These are phyloP conservation scores for Didymella arachidicola DNA, from an alignment of 2,329 filamentous ascomycete genomes.

Conservation along the genomic window DNA sequence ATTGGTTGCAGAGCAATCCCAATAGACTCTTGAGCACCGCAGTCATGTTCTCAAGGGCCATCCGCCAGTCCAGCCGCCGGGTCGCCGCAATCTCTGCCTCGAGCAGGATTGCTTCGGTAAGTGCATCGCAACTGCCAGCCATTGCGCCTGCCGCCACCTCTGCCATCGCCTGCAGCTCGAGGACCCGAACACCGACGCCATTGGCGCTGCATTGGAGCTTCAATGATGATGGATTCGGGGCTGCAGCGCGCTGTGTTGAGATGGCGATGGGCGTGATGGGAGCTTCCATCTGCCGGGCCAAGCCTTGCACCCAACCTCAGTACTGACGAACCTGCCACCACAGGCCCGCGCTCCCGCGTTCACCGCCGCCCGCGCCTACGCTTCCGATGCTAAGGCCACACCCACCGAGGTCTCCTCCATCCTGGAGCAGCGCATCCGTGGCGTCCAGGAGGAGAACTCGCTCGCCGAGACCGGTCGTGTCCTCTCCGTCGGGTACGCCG, in stretches of 20 bases:
- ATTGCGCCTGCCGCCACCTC: slow-evolving; percentile 52
- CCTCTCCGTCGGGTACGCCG: slow-evolving; percentile 94
- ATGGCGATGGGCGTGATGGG: slow-evolving; percentile 31
- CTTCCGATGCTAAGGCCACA: slow-evolving; percentile 89
- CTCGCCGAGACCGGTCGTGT: slow-evolving; percentile 99
- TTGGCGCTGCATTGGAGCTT: slow-evolving; percentile 51
- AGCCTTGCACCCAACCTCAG: slow-evolving; percentile 29
- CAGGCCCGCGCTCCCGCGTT: slow-evolving; percentile 87
- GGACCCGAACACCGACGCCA: slow-evolving; percentile 42
- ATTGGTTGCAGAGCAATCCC: slow-evolving; percentile 53
- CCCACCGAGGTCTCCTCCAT: slow-evolving; percentile 99
- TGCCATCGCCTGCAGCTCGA: slow-evolving; percentile 46
- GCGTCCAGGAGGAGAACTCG: slow-evolving; percentile 94
- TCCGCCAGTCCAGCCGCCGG: slow-evolving; percentile 95
- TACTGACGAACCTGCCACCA: slow-evolving; percentile 59
- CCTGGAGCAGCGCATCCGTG: slow-evolving; percentile 98
- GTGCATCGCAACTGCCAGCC: slow-evolving; percentile 63
- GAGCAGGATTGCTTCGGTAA: slow-evolving; percentile 92
- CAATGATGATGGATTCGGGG: slow-evolving; percentile 34
- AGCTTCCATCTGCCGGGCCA: slow-evolving; percentile 47
- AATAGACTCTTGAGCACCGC: slow-evolving; percentile 56
- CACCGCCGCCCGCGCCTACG: slow-evolving; percentile 85
- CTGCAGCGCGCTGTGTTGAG: slow-evolving; percentile 51
- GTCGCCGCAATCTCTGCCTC: slow-evolving; percentile 92
- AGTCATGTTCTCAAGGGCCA: slow-evolving; percentile 96